Percentiles rank a stretch among this genome's conserved stretches.
Conservation (phyloP, 2,329 filamentous ascomycete species). For the Clonostachys chloroleuca region DNA sequence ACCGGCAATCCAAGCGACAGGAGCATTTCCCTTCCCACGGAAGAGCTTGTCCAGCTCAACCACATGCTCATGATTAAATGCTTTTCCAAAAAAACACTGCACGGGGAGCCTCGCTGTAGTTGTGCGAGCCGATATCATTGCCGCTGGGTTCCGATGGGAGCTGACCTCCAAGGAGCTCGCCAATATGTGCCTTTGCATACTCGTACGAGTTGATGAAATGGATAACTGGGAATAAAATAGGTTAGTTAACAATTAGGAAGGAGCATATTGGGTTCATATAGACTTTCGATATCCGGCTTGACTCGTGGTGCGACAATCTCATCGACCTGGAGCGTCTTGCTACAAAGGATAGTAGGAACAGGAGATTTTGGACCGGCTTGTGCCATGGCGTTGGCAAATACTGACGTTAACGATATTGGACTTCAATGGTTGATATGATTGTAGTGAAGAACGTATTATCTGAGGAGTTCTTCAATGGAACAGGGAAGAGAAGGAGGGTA, state of each 20-base stretch:
- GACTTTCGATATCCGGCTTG: background rate
- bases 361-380: no score
- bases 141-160: background rate
- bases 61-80: background rate
- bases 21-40: background rate
- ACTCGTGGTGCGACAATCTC: background rate
- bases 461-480: no score
- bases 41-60: background rate
- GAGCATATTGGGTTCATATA: background rate
- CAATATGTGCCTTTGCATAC: background rate
- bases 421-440: no score
- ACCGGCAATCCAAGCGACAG: background rate
- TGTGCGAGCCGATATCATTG: background rate
- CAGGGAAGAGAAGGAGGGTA: no score
- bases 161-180: background rate
- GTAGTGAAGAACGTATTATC: no score
- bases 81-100: background rate
- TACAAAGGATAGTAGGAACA: background rate
- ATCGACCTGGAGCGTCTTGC: background rate
- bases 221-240: background rate
- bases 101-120: background rate
- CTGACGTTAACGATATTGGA: no score
- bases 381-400: no score
- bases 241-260: background rate
- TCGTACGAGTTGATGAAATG: background rate